Percentiles rank a stretch among this genome's conserved stretches.
Conservation (phyloP, 495 filamentous ascomycete genomes). For the Annulohypoxylon stygium region DNA sequence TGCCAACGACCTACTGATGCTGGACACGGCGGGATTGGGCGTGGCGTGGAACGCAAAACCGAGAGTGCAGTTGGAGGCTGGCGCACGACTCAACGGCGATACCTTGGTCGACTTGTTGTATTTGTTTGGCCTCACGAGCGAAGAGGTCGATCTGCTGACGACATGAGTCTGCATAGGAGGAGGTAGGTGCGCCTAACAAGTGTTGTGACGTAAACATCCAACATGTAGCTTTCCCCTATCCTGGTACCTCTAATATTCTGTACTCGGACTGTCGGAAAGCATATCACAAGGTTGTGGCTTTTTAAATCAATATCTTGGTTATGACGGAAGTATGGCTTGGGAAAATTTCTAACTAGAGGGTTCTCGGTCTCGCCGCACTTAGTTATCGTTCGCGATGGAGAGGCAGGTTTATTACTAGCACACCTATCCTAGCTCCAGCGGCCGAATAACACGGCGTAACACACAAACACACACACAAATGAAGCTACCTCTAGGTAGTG, state of each 20-base stretch:
- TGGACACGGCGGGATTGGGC: constrained; percentile 86
- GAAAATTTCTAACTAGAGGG: background rate
- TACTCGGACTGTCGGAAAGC: constrained; percentile 8
- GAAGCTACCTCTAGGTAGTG: constrained; percentile 7
- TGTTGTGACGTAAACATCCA: constrained; percentile 27
- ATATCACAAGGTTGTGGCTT: background rate
- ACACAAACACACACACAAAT: background rate
- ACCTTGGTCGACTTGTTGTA: constrained; percentile 86
- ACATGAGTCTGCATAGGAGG: constrained; percentile 29
- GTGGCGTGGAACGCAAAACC: constrained; percentile 96
- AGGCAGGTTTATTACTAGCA: constrained; percentile 10
- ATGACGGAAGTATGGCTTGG: constrained; percentile 5
- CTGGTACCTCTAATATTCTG: constrained; percentile 14
- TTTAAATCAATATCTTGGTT: background rate
- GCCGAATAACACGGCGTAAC: constrained; percentile 7
- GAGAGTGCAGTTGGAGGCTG: constrained; percentile 87
- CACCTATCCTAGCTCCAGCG: constrained; percentile 12
- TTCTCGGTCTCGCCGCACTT: constrained; percentile 1
- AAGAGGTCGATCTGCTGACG: constrained; percentile 70
- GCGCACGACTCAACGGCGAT: constrained; percentile 82
- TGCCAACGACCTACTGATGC: constrained; percentile 95
- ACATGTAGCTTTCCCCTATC: constrained; percentile 12
- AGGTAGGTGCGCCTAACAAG: constrained; percentile 26
- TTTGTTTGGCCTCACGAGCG: constrained; percentile 79
- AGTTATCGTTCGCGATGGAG: constrained; percentile 1